Conservation (phyloP, 305 asterid genomes). For the Rubia occidens region DNA sequence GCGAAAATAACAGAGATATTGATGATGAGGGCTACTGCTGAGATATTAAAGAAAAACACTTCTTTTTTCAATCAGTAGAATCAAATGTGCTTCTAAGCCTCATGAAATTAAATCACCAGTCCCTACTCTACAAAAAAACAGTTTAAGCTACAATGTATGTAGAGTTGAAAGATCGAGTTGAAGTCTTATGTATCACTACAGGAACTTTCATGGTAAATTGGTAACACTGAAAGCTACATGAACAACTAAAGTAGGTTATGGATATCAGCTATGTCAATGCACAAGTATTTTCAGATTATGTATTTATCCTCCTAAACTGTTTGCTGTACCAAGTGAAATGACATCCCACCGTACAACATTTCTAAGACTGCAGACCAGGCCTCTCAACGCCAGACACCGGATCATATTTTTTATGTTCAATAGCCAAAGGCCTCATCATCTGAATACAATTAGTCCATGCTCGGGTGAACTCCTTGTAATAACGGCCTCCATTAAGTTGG, state of each 20-base stretch:
- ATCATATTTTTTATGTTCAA: constrained; percentile 28
- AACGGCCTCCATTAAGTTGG: constrained; percentile 30
- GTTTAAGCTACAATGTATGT: no score
- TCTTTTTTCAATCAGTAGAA: neutral
- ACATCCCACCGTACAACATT: neutral
- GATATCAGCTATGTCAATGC: neutral
- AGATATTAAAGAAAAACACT: neutral
- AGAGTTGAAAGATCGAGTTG: no score
- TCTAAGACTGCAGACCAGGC: neutral
- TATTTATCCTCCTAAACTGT: neutral
- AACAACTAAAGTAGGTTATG: neutral
- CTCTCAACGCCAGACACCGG: constrained; percentile 11
- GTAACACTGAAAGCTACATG: neutral
- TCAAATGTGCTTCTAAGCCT: neutral
- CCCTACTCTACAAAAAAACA: no score
- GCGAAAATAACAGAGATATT: neutral
- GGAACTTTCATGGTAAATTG: no score
- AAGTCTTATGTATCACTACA: no score
- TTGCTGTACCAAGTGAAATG: neutral
- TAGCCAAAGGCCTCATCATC: constrained; percentile 41
- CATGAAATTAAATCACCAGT: no score
- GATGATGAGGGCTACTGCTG: no score
- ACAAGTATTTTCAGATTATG: neutral
- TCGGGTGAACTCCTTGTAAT: constrained; percentile 42
- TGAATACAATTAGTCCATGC: constrained; percentile 47